Conservation (phyloP, 2,329 filamentous ascomycete genomes). For the Scolecobasidium constrictum region DNA sequence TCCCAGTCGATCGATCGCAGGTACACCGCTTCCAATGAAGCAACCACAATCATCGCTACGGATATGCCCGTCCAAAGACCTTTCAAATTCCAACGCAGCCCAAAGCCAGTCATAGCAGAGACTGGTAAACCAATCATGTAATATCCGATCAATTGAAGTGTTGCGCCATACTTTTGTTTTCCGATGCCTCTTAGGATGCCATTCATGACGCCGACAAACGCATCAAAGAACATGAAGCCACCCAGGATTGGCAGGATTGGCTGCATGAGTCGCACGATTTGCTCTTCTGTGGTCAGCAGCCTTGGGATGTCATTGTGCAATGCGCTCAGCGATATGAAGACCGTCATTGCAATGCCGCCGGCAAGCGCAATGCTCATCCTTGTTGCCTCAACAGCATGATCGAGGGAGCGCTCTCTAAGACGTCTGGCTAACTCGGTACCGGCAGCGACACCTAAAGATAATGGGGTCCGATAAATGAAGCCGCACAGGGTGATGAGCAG, state of each 20-base stretch:
- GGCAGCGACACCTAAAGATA: background rate
- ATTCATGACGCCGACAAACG: slow-evolving; percentile 2
- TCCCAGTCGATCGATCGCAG: slow-evolving; percentile 2
- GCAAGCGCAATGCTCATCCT: background rate
- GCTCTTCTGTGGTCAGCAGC: background rate
- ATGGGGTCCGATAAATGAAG: slow-evolving; percentile 4
- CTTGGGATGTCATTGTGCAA: background rate
- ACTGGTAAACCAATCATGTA: background rate
- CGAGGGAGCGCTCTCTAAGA: background rate
- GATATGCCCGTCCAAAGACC: slow-evolving; percentile 5
- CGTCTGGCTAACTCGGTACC: slow-evolving; percentile 1
- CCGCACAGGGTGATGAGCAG: slow-evolving; percentile 2
- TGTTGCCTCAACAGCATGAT: background rate
- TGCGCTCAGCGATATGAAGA: background rate
- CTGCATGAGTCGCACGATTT: background rate
- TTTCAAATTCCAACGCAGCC: slow-evolving; percentile 2
- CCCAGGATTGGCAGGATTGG: slow-evolving; percentile 1
- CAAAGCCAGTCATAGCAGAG: background rate
- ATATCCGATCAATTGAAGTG: slow-evolving; percentile 1
- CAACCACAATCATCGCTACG: background rate
- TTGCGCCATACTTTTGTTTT: slow-evolving; percentile 1
- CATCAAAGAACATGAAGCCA: slow-evolving; percentile 1
- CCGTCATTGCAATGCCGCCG: background rate
- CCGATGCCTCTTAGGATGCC: slow-evolving; percentile 6
- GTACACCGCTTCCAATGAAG: background rate